Evolutionary conservation across 2,329 filamentous ascomycete species (phyloP), one percentile per base, ranked within the genome.

Genomic region (Pyricularia sp.): DNA sequence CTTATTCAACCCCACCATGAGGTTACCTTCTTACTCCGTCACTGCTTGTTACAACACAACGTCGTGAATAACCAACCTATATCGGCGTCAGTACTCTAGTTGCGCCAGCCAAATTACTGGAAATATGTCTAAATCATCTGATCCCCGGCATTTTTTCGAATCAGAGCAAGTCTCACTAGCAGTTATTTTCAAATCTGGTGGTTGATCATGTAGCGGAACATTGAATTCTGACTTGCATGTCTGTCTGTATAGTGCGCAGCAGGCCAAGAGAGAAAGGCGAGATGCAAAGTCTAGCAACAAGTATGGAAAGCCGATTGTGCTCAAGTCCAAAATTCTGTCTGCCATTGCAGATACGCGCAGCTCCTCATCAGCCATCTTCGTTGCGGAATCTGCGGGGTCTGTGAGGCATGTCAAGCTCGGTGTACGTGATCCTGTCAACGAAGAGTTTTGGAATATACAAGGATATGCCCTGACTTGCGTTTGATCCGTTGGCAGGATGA

Each of bases 301-400:
- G 68, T 83, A 90, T 80, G 94, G 94, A 72, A 82, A 86, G 67
- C 94, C 93, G 4, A 85, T 97, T 70, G 81, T 81, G 65, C 82
- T 97, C 65, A 87, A 88, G 68, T 93, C 91, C 68, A 99, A 99
- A 78, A 84, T 97, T 66, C 82, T 97, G 64, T 91, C 89, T 31
- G 84, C 90, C 33, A 77, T 85, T 26, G 73, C 82, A 12, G 90
- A 96, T 72, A 88, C 90, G 8, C 78, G 81, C 62, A 83, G 84
- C 64, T 75, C 82, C 3, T 72, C 76, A 13, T 79, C 79, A 7
- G 53, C 62, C 53, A 79, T 97, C 53, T 92, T 91, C 74, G 81
- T 96, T 40, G 93, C 93, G 30, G 92, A 96, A 75, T 94, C 93
- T 63, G 88, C 88, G n/a, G 93, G 92, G 4, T 86, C 84, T 61